A percentile compares a stretch with the other conserved stretches of the same genome.
Conservation (phyloP, 2,329 filamentous ascomycete genomes). For the Stachybotrys echinatus region DNA sequence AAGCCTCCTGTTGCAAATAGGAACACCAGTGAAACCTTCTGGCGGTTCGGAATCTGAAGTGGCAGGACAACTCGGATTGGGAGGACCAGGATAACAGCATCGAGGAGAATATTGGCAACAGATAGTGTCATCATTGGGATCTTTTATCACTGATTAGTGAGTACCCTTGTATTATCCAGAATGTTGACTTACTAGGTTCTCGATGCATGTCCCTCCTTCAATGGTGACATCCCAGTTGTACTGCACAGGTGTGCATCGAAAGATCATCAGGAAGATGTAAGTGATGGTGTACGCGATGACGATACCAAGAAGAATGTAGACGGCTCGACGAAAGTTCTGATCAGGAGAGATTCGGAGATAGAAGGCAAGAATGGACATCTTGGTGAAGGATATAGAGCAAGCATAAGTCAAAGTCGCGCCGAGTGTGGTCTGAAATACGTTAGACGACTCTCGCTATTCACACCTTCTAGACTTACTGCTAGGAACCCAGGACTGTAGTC, state of each 20-base stretch:
- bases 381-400: slow-evolving; percentile 30
- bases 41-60: slow-evolving; percentile 39
- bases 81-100: slow-evolving; percentile 37
- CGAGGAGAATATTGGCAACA: slow-evolving; percentile 37
- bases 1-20: slow-evolving; percentile 33
- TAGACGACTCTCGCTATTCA: no score
- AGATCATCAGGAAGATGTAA: slow-evolving; percentile 31
- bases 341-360: slow-evolving; percentile 35
- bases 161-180: no score
- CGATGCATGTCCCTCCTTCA: slow-evolving; percentile 29
- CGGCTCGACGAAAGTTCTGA: slow-evolving; percentile 12
- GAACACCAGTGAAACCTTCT: slow-evolving; percentile 43
- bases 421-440: slow-evolving; percentile 23
- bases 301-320: slow-evolving; percentile 22
- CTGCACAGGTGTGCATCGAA: slow-evolving; percentile 35
- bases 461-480: no score
- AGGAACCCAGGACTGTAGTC: background rate
- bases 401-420: slow-evolving; percentile 37
- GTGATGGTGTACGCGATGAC: slow-evolving; percentile 33
- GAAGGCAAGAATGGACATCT: slow-evolving; percentile 38
- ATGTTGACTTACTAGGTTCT: no score
- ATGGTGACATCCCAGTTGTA: slow-evolving; percentile 34
- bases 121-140: slow-evolving; percentile 18
- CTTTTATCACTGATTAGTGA: no score
- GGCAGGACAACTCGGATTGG: slow-evolving; percentile 37